Conservation (phyloP, 345 rosid genomes). For the Lumnitzera littorea region DNA sequence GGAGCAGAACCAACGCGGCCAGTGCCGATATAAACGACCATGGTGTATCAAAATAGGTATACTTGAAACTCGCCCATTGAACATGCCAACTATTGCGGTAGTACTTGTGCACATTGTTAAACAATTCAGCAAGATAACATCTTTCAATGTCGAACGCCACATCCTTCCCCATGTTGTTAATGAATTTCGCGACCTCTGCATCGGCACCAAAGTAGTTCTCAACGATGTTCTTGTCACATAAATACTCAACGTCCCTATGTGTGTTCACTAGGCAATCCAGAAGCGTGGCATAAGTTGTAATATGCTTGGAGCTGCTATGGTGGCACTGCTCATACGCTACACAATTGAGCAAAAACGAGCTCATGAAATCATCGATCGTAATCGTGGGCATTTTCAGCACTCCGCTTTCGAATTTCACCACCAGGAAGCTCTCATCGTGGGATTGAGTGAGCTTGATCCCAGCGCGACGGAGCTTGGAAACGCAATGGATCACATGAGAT, state of each 20-base stretch:
- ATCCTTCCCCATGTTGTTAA: slow-evolving; percentile 64
- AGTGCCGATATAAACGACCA: slow-evolving; percentile 77
- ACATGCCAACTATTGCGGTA: slow-evolving; percentile 47
- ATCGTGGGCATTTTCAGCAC: slow-evolving; percentile 63
- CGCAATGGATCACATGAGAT: slow-evolving; percentile 39
- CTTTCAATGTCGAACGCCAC: slow-evolving; percentile 54
- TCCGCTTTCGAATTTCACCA: slow-evolving; percentile 45
- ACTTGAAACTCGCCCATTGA: slow-evolving; percentile 57
- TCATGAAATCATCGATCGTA: slow-evolving; percentile 64
- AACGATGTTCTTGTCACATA: slow-evolving; percentile 46
- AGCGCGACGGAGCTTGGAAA: slow-evolving; percentile 39
- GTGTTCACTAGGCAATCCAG: slow-evolving; percentile 61
- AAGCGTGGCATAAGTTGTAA: slow-evolving; percentile 65
- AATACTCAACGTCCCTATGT: slow-evolving; percentile 53
- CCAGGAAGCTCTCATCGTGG: slow-evolving; percentile 40
- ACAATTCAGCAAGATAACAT: slow-evolving; percentile 46
- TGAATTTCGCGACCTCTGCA: slow-evolving; percentile 43
- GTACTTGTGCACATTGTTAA: slow-evolving; percentile 45
- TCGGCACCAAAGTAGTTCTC: slow-evolving; percentile 75
- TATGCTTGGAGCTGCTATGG: slow-evolving; percentile 38
- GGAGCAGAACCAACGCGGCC: slow-evolving; percentile 53
- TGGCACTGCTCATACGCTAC: slow-evolving; percentile 85
- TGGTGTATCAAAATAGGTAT: slow-evolving; percentile 66
- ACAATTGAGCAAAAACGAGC: slow-evolving; percentile 56
- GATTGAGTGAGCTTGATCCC: slow-evolving; percentile 33